phyloP scores from a whole-genome alignment of 306 rosid species.

The Hippophae rhamnoides region DNA sequence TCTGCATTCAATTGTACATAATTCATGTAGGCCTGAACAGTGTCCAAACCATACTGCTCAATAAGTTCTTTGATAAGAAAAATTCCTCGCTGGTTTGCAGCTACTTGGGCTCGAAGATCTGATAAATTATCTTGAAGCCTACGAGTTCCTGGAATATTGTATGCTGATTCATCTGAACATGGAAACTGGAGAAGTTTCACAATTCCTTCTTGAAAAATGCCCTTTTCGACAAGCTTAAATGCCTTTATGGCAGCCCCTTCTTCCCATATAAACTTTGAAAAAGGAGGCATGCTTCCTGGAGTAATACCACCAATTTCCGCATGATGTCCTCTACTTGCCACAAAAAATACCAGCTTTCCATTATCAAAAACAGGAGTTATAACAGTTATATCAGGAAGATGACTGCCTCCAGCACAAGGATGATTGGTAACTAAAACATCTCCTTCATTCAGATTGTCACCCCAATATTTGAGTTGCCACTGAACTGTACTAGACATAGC shows the following conservation, averaged over 20 bases:
- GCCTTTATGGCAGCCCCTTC: conserved; percentile 91
- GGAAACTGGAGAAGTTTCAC: conserved; percentile 61
- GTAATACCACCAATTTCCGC: conserved; percentile 91
- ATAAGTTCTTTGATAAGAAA: conserved; percentile 69
- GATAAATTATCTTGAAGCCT: conserved; percentile 87
- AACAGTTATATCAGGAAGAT: conserved; percentile 94
- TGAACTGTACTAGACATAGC: conserved; percentile 91
- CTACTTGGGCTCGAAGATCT: conserved; percentile 87
- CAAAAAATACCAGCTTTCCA: conserved; percentile 69
- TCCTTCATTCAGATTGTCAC: conserved; percentile 65
- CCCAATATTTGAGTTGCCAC: conserved; percentile 83
- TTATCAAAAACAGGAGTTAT: conserved; percentile 73
- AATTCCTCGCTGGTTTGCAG: conserved; percentile 92
- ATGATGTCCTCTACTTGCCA: conserved; percentile 91
- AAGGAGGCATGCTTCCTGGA: conserved; percentile 97
- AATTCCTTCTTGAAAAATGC: conserved; percentile 71
- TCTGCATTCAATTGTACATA: conserved; percentile 85
- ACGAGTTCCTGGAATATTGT: conserved; percentile 68
- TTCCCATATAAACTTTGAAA: conserved; percentile 83
- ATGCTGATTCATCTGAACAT: conserved; percentile 28
- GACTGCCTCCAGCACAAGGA: conserved; percentile 96
- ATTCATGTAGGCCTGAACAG: conserved; percentile 91
- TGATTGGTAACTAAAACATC: conserved; percentile 92
- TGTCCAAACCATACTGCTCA: conserved; percentile 70
- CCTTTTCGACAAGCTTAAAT: conserved; percentile 81